Base-by-base conservation (phyloP, 352 stramenopile species). In the Aphanomyces invadans region DNA sequence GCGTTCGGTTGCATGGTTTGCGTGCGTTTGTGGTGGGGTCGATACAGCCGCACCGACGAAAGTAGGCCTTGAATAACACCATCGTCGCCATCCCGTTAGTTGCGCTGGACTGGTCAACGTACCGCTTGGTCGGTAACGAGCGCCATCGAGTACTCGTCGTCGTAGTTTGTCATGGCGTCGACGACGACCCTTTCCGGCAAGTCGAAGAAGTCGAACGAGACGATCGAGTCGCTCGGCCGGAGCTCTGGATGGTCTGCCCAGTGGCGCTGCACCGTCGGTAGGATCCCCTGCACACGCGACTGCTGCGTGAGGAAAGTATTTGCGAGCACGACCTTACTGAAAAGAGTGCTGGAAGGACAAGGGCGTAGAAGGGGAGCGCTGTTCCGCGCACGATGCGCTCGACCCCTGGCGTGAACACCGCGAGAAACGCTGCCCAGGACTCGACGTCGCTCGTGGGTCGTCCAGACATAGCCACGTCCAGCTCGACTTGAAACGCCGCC, bases 191-290 rank as follows among this genome's bases (percentile, higher is more conserved):
- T 69, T 1, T 59, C 38, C 11, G 64, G 61, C 59, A 85, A 86
- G 1, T 75, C 67, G 68, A 79, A 83, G 33, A 89, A 87, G 5
- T 62, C 60, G 3, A 82, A 74, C 74, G 79, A 86, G 4, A 89
- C 60, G n/a, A 36, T 33, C n/a, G 42, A 17, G 32, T 57, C 49
- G 29, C 49, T 57, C 29, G 49, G 49, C 15, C 49, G 49, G 49
- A 38, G 49, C 25, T 57, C 29, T 29, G 49, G 49, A 33, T 57
- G 49, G 4, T 1, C 12, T 10, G 25, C 25, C 49, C 49, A 57
- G 23, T 57, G 49, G 1, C 12, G 17, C 19, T 1, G 12, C 15
- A 57, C 19, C 25, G 1, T 2, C 19, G 46, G 46, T 23, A 54
- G 19, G 19, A 54, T 54, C 17, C 9, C 19, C 46, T 54, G 39